Percentiles rank a stretch among this genome's conserved stretches.
Evolutionary conservation across 305 asterid genomes (phyloP).

Genomic region (Fraxinus paxiana): DNA sequence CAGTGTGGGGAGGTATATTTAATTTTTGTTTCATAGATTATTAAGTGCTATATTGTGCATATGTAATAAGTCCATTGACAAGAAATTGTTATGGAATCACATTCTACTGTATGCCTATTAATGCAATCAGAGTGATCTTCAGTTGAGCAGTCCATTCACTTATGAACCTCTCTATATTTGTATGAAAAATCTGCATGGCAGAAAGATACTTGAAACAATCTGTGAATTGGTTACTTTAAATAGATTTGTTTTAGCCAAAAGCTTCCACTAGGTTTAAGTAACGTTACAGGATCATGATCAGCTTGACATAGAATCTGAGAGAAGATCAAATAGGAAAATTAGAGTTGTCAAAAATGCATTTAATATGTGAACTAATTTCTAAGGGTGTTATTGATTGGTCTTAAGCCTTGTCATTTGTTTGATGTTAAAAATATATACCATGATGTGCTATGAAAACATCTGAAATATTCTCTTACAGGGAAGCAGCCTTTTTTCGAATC

Average conservation of each 20-base stretch:
- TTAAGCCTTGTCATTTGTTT: not conserved
- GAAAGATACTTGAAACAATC: not conserved
- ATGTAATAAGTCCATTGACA: not conserved
- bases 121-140: not conserved
- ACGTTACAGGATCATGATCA: not conserved
- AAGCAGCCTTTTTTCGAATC: not conserved
- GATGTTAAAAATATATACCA: not conserved
- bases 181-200: not conserved
- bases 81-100: not conserved
- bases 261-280: not conserved
- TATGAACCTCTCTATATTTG: not conserved
- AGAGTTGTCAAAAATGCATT: conserved; percentile 9
- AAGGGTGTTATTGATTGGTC: not conserved
- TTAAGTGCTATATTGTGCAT: not conserved
- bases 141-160: not conserved
- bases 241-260: not conserved
- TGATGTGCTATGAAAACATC: not conserved
- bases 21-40: conserved; percentile 6
- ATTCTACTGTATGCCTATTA: not conserved
- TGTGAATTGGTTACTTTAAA: not conserved
- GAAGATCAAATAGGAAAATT: not conserved
- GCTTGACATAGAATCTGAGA: not conserved
- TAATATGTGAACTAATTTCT: not conserved
- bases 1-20: conserved; percentile 70
- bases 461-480: not conserved